Conservation (phyloP, 31 red algal genomes). For the Pterothamnion heteromorphum region DNA sequence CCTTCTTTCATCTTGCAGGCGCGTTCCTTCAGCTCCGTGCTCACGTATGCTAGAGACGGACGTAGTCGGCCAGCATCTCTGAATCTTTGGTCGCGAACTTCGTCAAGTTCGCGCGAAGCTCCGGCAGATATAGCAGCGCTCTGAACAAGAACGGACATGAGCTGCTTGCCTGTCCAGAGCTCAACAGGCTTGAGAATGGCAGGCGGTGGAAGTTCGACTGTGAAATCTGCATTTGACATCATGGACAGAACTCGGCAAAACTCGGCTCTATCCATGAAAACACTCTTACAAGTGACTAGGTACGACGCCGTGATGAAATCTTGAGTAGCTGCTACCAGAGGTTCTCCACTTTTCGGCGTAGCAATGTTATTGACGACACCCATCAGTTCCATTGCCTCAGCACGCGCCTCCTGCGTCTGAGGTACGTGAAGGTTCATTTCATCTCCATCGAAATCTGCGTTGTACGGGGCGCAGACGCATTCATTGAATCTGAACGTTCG, state of each 20-base stretch:
- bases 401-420: slow-evolving; percentile 93
- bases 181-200: slow-evolving; percentile 80
- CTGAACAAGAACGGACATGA: slow-evolving; percentile 73
- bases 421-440: slow-evolving; percentile 99
- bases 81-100: slow-evolving; percentile 28
- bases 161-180: slow-evolving; percentile 98
- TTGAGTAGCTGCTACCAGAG: slow-evolving; percentile 94
- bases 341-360: slow-evolving; percentile 95
- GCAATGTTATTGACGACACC: slow-evolving; percentile 78
- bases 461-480: slow-evolving; percentile 96
- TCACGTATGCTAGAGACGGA: slow-evolving; percentile 56
- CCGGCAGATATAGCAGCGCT: slow-evolving; percentile 62
- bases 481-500: slow-evolving; percentile 98
- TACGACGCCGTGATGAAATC: slow-evolving; percentile 94
- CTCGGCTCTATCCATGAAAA: slow-evolving; percentile 79
- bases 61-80: slow-evolving; percentile 41
- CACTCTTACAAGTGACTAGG: slow-evolving; percentile 69
- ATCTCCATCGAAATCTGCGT: slow-evolving; percentile 99
- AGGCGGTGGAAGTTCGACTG: slow-evolving; percentile 65
- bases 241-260: slow-evolving; percentile 64
- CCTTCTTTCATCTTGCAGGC: slow-evolving; percentile 56
- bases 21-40: slow-evolving; percentile 67
- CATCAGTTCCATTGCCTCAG: slow-evolving; percentile 88
- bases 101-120: slow-evolving; percentile 1
- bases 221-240: slow-evolving; percentile 63